Evolutionary conservation across 2,329 filamentous ascomycete genomes (phyloP).

Genomic region (Neonectria punicea): DNA sequence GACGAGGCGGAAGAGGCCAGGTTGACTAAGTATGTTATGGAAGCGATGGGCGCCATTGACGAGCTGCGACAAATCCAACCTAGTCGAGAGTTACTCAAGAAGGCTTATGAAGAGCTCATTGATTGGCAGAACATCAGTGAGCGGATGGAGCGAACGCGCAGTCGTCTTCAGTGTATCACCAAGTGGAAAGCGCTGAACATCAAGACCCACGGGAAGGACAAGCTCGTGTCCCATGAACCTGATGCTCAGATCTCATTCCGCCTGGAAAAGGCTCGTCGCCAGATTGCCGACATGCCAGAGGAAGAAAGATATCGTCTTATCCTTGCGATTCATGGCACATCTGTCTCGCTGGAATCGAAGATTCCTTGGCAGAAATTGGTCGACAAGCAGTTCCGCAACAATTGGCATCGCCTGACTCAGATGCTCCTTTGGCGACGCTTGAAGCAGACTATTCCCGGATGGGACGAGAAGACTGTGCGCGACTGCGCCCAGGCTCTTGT

Average conservation of each 20-base stretch:
- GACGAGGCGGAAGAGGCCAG: conserved; percentile 66
- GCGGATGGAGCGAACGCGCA: conserved; percentile 69
- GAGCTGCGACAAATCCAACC: conserved; percentile 47
- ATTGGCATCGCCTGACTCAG: conserved; percentile 51
- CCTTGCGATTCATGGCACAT: conserved; percentile 54
- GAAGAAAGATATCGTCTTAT: conserved; percentile 58
- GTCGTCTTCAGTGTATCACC: conserved; percentile 72
- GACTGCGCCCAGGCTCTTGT: conserved; percentile 51
- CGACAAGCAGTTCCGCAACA: conserved; percentile 52
- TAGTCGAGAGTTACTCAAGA: conserved; percentile 47
- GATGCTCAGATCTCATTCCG: conserved; percentile 53
- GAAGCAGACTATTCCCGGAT: conserved; percentile 47
- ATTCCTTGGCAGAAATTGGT: conserved; percentile 62
- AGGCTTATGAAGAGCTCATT: conserved; percentile 63
- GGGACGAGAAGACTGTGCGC: conserved; percentile 45
- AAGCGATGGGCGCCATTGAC: conserved; percentile 62
- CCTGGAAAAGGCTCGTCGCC: conserved; percentile 55
- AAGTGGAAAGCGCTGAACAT: conserved; percentile 70
- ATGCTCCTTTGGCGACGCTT: conserved; percentile 54
- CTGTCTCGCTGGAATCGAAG: conserved; percentile 54
- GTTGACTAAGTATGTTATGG: conserved; percentile 63
- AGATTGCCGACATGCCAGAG: conserved; percentile 55
- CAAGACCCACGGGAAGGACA: conserved; percentile 48
- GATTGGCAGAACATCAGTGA: conserved; percentile 74
- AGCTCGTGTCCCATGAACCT: conserved; percentile 46